A percentile compares a stretch with the other conserved stretches of the same genome.
phyloP scores from a whole-genome alignment of 768 basidiomycete genomes.

The Mrakia gelida region DNA sequence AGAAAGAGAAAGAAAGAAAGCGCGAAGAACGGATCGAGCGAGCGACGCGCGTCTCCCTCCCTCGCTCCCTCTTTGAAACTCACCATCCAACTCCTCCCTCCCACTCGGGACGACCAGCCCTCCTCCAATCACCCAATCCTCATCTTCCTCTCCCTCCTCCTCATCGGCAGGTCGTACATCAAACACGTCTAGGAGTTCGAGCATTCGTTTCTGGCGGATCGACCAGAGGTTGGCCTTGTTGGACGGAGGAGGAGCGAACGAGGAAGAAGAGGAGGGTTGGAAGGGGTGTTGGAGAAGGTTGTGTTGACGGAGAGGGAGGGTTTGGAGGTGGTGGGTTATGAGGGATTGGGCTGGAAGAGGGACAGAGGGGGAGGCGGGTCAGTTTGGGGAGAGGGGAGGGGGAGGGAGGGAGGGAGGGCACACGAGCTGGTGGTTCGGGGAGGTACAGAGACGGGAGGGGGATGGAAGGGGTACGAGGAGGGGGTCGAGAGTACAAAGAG shows the following conservation, averaged over 20 bases:
- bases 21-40: too few relatives aligned
- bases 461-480: too few relatives aligned
- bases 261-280: neutral
- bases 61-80: neutral
- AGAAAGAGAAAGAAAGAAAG: too few relatives aligned
- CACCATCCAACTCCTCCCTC: neutral
- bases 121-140: slow-evolving; percentile 4
- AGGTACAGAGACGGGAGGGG: neutral
- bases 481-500: too few relatives aligned
- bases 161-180: slow-evolving; percentile 1
- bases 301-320: neutral
- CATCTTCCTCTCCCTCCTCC: slow-evolving; percentile 3
- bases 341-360: neutral
- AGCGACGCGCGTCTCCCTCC: too few relatives aligned
- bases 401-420: neutral
- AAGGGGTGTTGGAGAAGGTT: slow-evolving; percentile 1
- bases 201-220: neutral
- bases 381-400: neutral
- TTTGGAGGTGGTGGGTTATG: neutral
- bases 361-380: neutral
- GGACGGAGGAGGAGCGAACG: neutral
- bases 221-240: neutral
- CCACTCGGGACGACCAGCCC: neutral
- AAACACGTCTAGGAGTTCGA: neutral
- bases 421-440: neutral